Percentiles rank a stretch among this genome's conserved stretches.
Evolutionary conservation across 78 protist genomes (phyloP).

Genomic region (Dictyostelium firmibasis): DNA sequence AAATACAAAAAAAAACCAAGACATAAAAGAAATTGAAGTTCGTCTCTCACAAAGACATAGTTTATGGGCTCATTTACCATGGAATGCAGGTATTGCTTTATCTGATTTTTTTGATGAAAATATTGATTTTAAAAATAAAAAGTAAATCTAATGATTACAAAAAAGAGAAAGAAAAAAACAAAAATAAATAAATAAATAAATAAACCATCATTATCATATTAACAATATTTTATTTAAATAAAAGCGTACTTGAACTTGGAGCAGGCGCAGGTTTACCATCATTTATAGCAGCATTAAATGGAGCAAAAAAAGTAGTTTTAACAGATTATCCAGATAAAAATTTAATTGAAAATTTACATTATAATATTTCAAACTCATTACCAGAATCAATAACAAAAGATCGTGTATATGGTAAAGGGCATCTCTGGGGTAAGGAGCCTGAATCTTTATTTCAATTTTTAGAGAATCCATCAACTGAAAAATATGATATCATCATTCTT

Average conservation of each 20-base stretch:
- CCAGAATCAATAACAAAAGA: neutral
- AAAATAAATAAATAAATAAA: neutral
- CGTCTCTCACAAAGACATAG: constrained; percentile 56
- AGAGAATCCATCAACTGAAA: constrained; percentile 23
- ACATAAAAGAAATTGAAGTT: neutral
- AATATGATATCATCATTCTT: constrained; percentile 61
- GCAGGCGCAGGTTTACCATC: constrained; percentile 77
- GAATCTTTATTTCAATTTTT: constrained; percentile 8
- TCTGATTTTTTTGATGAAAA: constrained; percentile 37
- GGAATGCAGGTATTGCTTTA: constrained; percentile 72
- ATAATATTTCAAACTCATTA: constrained; percentile 25
- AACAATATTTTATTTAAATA: too few relatives aligned
- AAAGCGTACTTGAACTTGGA: constrained; percentile 58
- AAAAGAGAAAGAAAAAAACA: neutral
- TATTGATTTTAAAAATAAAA: constrained; percentile 47
- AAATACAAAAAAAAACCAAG: neutral
- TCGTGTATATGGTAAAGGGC: neutral
- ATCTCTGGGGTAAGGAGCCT: constrained; percentile 69
- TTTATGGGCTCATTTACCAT: constrained; percentile 70
- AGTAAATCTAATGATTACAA: neutral
- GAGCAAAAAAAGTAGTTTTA: constrained; percentile 38
- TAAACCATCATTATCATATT: too few relatives aligned
- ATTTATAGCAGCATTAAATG: constrained; percentile 45
- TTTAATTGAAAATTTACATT: constrained; percentile 29
- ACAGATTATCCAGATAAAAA: constrained; percentile 56